Conservation (phyloP, 129 eudicot genomes). For the Deinandra increscens region DNA sequence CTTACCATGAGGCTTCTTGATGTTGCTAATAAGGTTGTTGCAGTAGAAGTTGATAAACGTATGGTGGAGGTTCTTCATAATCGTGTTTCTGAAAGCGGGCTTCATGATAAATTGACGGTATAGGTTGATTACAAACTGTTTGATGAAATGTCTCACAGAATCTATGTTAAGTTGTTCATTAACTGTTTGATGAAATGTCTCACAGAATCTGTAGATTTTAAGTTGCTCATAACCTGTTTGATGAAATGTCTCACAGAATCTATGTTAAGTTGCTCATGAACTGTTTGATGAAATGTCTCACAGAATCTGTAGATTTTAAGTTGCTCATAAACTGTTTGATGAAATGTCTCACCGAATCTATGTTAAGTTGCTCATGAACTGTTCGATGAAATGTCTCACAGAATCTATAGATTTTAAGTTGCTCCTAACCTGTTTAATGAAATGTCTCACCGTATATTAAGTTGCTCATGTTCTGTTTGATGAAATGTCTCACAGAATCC, state of each 20-base stretch:
- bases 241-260: slow-evolving; percentile 34
- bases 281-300: slow-evolving; percentile 12
- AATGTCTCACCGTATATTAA: no score
- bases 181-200: no score
- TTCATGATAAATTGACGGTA: slow-evolving; percentile 56
- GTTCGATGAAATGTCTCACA: slow-evolving; percentile 7
- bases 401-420: no score
- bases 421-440: no score
- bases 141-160: no score
- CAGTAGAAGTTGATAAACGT: slow-evolving; percentile 75
- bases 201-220: neutral
- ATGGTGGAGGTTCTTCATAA: slow-evolving; percentile 65
- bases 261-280: neutral
- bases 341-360: neutral
- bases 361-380: no score
- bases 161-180: no score
- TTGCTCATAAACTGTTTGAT: neutral
- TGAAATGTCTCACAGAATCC: no score
- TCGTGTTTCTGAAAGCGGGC: slow-evolving; percentile 56
- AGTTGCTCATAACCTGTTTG: slow-evolving; percentile 37
- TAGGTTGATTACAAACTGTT: slow-evolving; percentile 23
- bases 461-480: no score
- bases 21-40: slow-evolving; percentile 63
- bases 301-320: neutral
- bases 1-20: slow-evolving; percentile 83